phyloP scores from a whole-genome alignment of 257 asterid species.

The Marsdenia floribunda region DNA sequence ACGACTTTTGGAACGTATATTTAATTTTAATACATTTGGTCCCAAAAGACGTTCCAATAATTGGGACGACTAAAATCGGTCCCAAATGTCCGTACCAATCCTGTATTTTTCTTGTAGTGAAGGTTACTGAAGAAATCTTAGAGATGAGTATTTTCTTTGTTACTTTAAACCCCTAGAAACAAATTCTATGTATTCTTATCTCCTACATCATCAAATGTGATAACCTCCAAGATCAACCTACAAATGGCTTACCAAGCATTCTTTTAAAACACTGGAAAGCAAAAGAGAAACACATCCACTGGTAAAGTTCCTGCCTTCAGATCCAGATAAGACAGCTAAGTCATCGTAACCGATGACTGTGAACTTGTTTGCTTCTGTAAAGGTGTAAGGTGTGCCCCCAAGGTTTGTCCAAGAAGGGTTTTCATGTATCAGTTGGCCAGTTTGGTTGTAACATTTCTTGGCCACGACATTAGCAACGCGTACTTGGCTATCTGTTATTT shows the following conservation, averaged over 20 bases:
- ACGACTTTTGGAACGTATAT: too few species aligned
- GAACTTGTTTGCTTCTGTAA: slow-evolving; percentile 48
- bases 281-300: slow-evolving; percentile 45
- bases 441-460: slow-evolving; percentile 33
- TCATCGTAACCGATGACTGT: slow-evolving; percentile 66
- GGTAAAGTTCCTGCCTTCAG: slow-evolving; percentile 21
- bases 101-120: too few species aligned
- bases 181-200: neutral
- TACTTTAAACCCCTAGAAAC: neutral
- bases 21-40: too few species aligned
- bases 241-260: neutral
- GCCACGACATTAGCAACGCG: slow-evolving; percentile 45
- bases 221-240: too few species aligned
- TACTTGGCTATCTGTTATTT: slow-evolving; percentile 49
- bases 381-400: slow-evolving; percentile 34
- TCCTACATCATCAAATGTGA: too few species aligned
- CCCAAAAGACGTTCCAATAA: too few species aligned
- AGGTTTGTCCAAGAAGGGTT: slow-evolving; percentile 28
- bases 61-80: too few species aligned
- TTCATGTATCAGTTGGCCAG: slow-evolving; percentile 11
- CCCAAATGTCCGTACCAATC: too few species aligned
- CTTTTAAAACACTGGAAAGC: neutral
- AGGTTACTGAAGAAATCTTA: neutral
- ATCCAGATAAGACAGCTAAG: slow-evolving; percentile 27
- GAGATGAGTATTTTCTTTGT: neutral